Evolutionary conservation across 352 stramenopile species (phyloP), one percentile per base, ranked within the genome.

Genomic region (Plasmopara muralis): DNA sequence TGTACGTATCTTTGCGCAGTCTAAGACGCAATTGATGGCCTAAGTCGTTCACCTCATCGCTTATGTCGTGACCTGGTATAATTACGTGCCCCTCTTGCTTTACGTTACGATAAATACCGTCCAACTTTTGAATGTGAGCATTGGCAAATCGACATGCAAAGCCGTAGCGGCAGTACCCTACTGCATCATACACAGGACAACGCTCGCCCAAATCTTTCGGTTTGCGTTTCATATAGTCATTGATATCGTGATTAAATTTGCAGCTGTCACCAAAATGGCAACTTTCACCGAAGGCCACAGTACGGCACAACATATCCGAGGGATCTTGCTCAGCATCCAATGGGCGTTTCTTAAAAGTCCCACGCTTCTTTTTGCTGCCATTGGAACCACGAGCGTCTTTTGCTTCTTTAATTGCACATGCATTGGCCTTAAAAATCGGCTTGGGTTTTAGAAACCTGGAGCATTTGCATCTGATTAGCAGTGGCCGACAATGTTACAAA

Each of bases 1-100:
- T 67, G 66, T 97, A 98, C 60, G 74, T 85, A 47, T 96, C 96
- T 69, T 98, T 98, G 13, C 94, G 77, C 30, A 98, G 66, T 43
- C 87, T 74, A 39, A 74, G 62, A 30, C 85, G 76, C 42, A 95
- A 73, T 25, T 87, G 73, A 55, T 90, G 83, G 12, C 72, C 85
- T n/a, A 98, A 61, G n/a, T 85, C 65, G 65, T 97, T 97, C 28
- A 75, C 72, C 50, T 92, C 74, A 40, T 75, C 47, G 20, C 62
- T 68, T 44, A 69, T 67, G n/a, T 74, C 65, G 1, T 70, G 46
- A 0, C 39, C 42, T 15, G 39, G 20, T 0, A 25, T 55, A 30
- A 61, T 47, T 43, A 66, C 66, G 40, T 74, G 66, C 35, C 64
- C 60, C 15, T 65, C 58, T 9, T 51, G 54, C 44, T 62, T 65